These are phyloP conservation scores for Nitzschia inconspicua DNA, from an alignment of 108 stramenopile genomes.

Conservation along the genomic window DNA sequence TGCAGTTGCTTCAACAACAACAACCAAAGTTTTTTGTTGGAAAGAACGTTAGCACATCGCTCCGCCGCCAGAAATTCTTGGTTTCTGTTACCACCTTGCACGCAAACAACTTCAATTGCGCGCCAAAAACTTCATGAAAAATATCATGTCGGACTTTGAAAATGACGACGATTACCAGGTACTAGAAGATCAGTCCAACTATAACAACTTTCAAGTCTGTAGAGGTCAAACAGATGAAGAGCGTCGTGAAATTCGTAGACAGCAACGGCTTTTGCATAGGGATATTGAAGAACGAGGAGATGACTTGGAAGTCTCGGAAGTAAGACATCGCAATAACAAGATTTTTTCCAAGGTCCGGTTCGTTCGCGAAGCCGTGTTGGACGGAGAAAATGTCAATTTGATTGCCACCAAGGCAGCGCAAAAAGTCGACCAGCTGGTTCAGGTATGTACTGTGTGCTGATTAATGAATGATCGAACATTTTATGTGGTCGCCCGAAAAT, in stretches of 20 bases:
- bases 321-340: constrained; percentile 64
- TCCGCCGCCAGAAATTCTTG: too few species aligned
- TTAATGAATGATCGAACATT: neutral
- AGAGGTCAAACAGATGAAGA: constrained; percentile 66
- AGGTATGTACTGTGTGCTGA: constrained; percentile 50
- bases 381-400: constrained; percentile 75
- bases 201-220: constrained; percentile 19
- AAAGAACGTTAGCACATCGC: too few species aligned
- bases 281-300: constrained; percentile 22
- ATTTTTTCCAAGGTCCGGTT: constrained; percentile 65
- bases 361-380: constrained; percentile 84
- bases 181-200: neutral
- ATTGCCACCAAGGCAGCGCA: constrained; percentile 56
- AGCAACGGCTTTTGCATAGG: constrained; percentile 10
- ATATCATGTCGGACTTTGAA: too few species aligned
- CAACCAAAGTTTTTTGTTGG: too few species aligned
- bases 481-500: neutral
- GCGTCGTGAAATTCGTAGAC: constrained; percentile 56
- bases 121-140: too few species aligned
- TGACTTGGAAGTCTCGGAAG: constrained; percentile 20
- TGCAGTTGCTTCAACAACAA: too few species aligned
- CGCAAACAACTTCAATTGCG: too few species aligned
- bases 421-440: constrained; percentile 70
- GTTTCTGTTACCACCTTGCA: too few species aligned
- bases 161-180: neutral